Base-by-base conservation (phyloP, 2,329 filamentous ascomycete species). In the Phyllosticta capitalensis region DNA sequence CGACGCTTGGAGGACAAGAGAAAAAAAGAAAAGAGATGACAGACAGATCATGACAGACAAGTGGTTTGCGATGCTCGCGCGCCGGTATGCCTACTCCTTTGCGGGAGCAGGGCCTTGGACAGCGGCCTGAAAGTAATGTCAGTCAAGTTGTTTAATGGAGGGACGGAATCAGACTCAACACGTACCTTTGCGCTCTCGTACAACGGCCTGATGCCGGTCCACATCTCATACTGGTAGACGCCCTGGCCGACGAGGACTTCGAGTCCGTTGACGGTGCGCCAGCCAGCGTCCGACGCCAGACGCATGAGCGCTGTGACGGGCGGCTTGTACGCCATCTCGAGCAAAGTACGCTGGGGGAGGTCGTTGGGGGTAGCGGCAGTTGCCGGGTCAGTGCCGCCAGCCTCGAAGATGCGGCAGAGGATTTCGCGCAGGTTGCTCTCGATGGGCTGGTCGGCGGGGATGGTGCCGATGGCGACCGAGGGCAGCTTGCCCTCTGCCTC, bases 261-360 rank as follows among this genome's bases (percentile, higher is more conserved):
- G 48, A 96, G 74, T 0, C 94, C 94, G 7, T 90, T 86, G 63
- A 97, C 87, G 1, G 88, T 90, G 59, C 77, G 81, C 94, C 94
- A 99, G 2, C 87, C 86, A 12, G 83, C 82, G 65, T 87, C 82
- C 66, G 85, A 80, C 2, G 92, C 92, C 69, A 96, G 77, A 70
- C 88, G 82, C 85, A 97, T 96, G 65, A 96, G 74, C 7, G 87
- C 83, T 4, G 94, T 99, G 56, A 89, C 81, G 0, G 82, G 79
- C 20, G 94, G 94, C 74, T 92, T 95, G 74, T 99, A 99, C 1
- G 94, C 92, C 92, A 99, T 96, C 73, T 99, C 94, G 3, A 97
- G 76, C 62, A 97, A 75, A 12, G 94, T 74, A 5, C 73, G 73
- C 56, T 74, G 74, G 17, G 58, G 59, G 60, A 60, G 64, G 55